Evolutionary conservation across 306 rosid species (phyloP), one percentile per base, ranked within the genome.

Genomic region (Mimosa pudica): DNA sequence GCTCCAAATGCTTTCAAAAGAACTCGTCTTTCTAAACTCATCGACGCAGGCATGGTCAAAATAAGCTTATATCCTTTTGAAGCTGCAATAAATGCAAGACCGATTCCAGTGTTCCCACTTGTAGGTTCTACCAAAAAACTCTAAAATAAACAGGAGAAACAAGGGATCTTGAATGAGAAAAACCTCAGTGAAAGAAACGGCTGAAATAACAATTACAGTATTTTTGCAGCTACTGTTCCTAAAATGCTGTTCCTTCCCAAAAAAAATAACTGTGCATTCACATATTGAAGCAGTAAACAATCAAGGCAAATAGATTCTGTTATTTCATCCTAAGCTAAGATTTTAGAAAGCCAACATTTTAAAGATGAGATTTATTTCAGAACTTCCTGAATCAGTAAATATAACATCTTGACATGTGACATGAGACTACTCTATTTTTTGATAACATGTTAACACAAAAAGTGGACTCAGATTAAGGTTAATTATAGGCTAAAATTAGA

Each of bases 21-120:
- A 82, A 95, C 98, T 70, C 98, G 90, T 82, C 98, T 92, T 84
- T 95, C 98, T 87, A 95, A 70, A 88, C 98, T 95, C 98, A 95
- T 95, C 36, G 98, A 95, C 45, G 98, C 90, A 18, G 98, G 98
- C 98, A 95, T 95, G 41, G 98, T 90, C 80, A 95, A 82, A 77
- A 95, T 95, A 77, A 95, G 97, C 80, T 89, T 92, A 83, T 95
- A 95, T 84, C 98, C 98, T 88, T 82, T 95, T 80, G 98, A 89
- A 82, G 98, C 98, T 42, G 98, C 98, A 77, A 92, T 92, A 76
- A 95, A 95, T 61, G 98, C 98, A 75, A 95, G 98, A 77, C 98
- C 98, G 69, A 95, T 95, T 80, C 99, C 99, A 0, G 99, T 95
- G 91, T 95, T 95, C 78, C 99, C 99, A 71, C 99, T 95, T 3